phyloP scores from a whole-genome alignment of 768 basidiomycete species.

The Gymnopilus dilepis region DNA sequence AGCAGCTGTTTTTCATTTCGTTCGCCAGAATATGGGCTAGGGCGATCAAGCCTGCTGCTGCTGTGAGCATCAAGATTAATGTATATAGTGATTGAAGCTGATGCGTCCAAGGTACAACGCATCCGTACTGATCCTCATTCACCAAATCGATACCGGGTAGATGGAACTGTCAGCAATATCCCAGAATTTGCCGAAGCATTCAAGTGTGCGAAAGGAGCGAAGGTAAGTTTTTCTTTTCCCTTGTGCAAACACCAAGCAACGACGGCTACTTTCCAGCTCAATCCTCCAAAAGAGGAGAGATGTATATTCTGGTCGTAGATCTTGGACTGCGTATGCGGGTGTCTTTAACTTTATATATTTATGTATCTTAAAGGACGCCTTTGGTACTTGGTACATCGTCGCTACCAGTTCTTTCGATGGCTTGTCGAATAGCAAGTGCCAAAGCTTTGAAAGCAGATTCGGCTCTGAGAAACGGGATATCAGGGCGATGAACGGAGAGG shows the following conservation, averaged over 20 bases:
- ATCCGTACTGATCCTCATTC: constrained; percentile 91
- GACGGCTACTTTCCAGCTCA: constrained; percentile 60
- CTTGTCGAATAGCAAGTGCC: constrained; percentile 92
- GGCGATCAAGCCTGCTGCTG: constrained; percentile 78
- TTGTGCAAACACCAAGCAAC: too few relatives aligned
- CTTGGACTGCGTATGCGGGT: constrained; percentile 3
- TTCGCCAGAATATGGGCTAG: constrained; percentile 90
- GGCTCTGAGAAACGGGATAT: constrained; percentile 55
- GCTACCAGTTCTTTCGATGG: constrained; percentile 88
- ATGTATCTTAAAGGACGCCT: constrained; percentile 69
- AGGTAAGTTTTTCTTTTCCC: constrained; percentile 57
- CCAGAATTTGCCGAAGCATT: constrained; percentile 90
- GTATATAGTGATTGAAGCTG: not conserved
- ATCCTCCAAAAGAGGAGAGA: constrained; percentile 78
- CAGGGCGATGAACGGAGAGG: not conserved
- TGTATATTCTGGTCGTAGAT: constrained; percentile 80
- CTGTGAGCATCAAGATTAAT: constrained; percentile 48
- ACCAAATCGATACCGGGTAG: constrained; percentile 77
- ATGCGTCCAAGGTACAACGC: constrained; percentile 60
- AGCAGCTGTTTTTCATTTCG: constrained; percentile 94
- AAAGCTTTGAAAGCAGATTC: constrained; percentile 99
- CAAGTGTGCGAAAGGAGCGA: constrained; percentile 75
- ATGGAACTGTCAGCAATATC: constrained; percentile 87
- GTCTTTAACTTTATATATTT: constrained; percentile 23
- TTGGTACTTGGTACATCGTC: constrained; percentile 96